A percentile compares a stretch with the other conserved stretches of the same genome.
Conservation (phyloP, 768 basidiomycete species). For the Mycena olivaceomarginata region DNA sequence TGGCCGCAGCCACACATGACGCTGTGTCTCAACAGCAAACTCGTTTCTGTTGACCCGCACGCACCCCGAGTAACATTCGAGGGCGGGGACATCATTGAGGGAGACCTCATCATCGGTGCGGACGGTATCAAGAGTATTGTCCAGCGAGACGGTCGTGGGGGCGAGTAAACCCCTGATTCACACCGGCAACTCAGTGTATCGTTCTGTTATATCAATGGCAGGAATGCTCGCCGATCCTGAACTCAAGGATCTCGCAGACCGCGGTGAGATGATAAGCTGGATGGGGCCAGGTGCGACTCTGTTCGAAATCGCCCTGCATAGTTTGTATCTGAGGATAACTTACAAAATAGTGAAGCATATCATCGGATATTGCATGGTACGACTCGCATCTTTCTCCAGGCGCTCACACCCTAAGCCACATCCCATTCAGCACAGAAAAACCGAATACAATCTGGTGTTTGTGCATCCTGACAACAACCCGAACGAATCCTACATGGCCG, state of each 20-base stretch:
- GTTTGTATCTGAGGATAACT: neutral
- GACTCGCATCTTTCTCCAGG: neutral
- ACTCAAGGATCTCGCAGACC: constrained; percentile 69
- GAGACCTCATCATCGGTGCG: constrained; percentile 68
- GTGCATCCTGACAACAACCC: constrained; percentile 61
- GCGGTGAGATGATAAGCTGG: constrained; percentile 74
- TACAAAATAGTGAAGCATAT: constrained; percentile 49
- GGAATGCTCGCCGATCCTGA: constrained; percentile 70
- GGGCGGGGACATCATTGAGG: constrained; percentile 63
- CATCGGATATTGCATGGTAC: constrained; percentile 61
- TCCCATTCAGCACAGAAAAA: constrained; percentile 55
- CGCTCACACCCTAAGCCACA: neutral
- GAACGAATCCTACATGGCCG: constrained; percentile 66
- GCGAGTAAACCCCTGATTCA: constrained; percentile 63
- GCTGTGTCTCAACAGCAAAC: constrained; percentile 59
- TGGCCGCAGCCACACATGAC: constrained; percentile 60
- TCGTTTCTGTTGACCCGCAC: constrained; percentile 51
- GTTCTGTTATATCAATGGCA: constrained; percentile 69
- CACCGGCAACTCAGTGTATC: constrained; percentile 80
- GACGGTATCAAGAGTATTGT: constrained; percentile 71
- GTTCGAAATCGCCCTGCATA: neutral
- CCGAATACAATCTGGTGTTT: constrained; percentile 68
- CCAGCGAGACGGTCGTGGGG: constrained; percentile 69
- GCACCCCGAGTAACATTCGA: constrained; percentile 59
- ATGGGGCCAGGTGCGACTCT: constrained; percentile 66